A percentile compares a stretch with the other conserved stretches of the same genome.
Conservation (phyloP, 2,329 filamentous ascomycete species). For the Pyricularia sp. region DNA sequence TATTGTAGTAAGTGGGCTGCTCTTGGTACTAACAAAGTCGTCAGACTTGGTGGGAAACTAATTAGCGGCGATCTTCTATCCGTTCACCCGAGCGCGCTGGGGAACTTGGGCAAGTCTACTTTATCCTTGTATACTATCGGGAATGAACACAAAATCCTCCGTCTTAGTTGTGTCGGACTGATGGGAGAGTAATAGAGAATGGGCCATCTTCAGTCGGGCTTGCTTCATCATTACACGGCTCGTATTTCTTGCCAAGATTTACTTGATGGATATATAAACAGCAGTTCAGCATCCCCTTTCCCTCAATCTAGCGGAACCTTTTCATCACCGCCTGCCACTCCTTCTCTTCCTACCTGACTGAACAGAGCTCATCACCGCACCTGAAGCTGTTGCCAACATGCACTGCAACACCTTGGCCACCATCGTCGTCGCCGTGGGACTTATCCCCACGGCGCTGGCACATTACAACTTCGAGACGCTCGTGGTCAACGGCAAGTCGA, state of each 20-base stretch:
- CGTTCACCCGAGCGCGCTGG: neutral
- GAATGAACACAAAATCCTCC: neutral
- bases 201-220: neutral
- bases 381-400: neutral
- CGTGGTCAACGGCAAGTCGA: conserved; percentile 12
- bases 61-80: neutral
- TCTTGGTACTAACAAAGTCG: neutral
- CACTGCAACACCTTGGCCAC: conserved; percentile 1
- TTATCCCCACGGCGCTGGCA: neutral
- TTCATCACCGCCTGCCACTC: neutral
- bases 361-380: no score
- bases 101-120: neutral
- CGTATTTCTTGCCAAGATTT: neutral
- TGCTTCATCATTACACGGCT: neutral
- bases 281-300: neutral
- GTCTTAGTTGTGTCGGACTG: neutral
- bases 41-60: neutral
- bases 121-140: neutral
- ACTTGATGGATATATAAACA: neutral
- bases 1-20: neutral
- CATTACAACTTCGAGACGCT: conserved; percentile 6
- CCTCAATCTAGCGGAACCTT: neutral
- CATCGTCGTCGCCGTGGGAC: conserved; percentile 1
- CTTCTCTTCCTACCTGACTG: neutral
- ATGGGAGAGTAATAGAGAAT: neutral